Conservation (phyloP, 2,329 filamentous ascomycete genomes). For the Trichoderma sp. region DNA sequence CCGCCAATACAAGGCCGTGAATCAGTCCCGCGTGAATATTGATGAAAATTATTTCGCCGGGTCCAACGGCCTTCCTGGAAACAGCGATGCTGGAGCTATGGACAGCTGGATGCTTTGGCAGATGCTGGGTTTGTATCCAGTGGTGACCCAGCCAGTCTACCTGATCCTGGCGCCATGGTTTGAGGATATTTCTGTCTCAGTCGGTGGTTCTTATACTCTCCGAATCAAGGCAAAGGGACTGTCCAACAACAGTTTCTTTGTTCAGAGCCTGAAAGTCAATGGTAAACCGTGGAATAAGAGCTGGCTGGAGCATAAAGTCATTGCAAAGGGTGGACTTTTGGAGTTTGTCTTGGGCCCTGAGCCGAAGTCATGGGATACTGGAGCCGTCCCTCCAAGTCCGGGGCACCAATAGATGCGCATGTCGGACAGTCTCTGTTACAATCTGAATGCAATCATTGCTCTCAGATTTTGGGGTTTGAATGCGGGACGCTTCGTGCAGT, state of each 20-base stretch:
- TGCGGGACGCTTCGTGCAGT: not conserved
- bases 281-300: slow-evolving; percentile 51
- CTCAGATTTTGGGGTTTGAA: not conserved
- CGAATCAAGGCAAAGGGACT: slow-evolving; percentile 45
- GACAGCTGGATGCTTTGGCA: slow-evolving; percentile 57
- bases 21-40: slow-evolving; percentile 47
- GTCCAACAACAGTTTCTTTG: slow-evolving; percentile 44
- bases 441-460: not conserved
- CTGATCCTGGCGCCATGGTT: slow-evolving; percentile 52
- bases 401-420: slow-evolving; percentile 25
- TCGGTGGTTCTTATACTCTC: slow-evolving; percentile 39
- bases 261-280: slow-evolving; percentile 54
- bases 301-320: slow-evolving; percentile 54
- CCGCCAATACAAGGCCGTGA: slow-evolving; percentile 51
- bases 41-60: slow-evolving; percentile 43
- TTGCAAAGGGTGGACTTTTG: slow-evolving; percentile 40
- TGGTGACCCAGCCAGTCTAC: slow-evolving; percentile 57
- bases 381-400: slow-evolving; percentile 50
- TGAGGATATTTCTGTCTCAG: slow-evolving; percentile 45
- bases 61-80: slow-evolving; percentile 51
- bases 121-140: slow-evolving; percentile 54
- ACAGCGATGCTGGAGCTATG: slow-evolving; percentile 59
- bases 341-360: slow-evolving; percentile 47
- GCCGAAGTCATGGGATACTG: slow-evolving; percentile 40
- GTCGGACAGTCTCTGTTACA: too few relatives aligned